Base-by-base conservation (phyloP, 2,329 filamentous ascomycete species). In the Pseudocercospora musae region DNA sequence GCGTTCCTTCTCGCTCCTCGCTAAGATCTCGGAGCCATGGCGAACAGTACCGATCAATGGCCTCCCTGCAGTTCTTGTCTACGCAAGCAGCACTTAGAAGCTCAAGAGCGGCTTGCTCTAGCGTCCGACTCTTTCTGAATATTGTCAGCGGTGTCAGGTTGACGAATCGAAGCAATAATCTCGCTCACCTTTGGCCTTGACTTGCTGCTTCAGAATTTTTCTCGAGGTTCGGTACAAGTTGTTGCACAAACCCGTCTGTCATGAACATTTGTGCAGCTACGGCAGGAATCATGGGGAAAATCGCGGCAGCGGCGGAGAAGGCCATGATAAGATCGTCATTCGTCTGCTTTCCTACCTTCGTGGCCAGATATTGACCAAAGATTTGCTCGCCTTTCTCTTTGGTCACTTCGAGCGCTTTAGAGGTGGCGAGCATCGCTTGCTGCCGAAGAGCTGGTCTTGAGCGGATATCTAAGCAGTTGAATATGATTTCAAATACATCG, bases 61-160 rank as follows among this genome's bases (percentile, higher is more conserved):
- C 89, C 68, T 93, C 90, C 21, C 95, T 87, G 72, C 93, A 98
- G 7, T 85, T 80, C 52, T 87, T 84, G 73, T 96, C 90, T 77
- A 96, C 90, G 76, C 92, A 97, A 6, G 94, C 93, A 11, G 91
- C 92, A 76, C 93, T 96, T 62, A 99, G 83, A 78, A 99, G 87
- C 72, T 97, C 91, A 68, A 99, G 78, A 53, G 92, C 89, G 2
- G 92, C 90, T 62, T 90, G 89, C 77, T 96, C 92, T 21, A 98
- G 89, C 70, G 91, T 91, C 68, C 86, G 85, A 73, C 89, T 94
- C 80, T 94, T 96, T 81, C 89, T 90, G 73, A 89, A 13, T 11
- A 15, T n/a, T 4, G 54, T 72, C 46, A 71, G 67, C 27, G 2
- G 49, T 3, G n/a, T 18, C 15, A 18, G 4, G 18, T 21, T 4